phyloP scores from a whole-genome alignment of 108 stramenopile genomes.

The Epipyxis sp. region DNA sequence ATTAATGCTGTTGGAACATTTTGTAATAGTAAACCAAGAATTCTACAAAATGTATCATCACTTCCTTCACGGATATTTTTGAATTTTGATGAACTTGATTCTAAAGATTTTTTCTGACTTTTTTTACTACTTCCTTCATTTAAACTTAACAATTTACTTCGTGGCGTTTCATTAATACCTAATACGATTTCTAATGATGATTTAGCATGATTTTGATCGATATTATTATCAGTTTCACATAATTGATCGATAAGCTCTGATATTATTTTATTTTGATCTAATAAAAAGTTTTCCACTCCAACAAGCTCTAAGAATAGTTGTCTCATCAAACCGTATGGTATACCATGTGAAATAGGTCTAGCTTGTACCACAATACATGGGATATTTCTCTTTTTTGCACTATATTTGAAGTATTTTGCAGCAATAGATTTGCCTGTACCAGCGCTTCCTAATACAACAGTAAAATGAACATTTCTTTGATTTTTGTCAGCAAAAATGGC shows the following conservation, averaged over 20 bases:
- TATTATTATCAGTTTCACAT: background rate
- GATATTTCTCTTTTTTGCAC: background rate
- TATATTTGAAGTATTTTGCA: background rate
- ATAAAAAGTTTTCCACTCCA: conserved; percentile 1
- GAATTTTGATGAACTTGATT: no score
- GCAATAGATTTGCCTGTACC: conserved; percentile 18
- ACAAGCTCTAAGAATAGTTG: conserved; percentile 5
- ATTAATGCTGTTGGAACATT: background rate
- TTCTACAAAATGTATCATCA: background rate
- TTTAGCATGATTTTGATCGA: background rate
- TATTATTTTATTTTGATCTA: background rate
- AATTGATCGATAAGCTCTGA: background rate
- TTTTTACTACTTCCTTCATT: no score
- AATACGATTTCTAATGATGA: background rate
- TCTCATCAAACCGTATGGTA: conserved; percentile 14
- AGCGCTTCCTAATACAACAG: background rate
- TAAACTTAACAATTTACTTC: no score
- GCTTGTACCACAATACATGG: conserved; percentile 8
- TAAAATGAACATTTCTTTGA: background rate
- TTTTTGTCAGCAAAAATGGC: background rate
- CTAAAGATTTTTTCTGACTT: no score
- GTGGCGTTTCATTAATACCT: no score
- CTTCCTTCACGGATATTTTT: background rate
- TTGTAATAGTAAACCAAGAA: background rate
- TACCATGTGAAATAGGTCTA: background rate